These are phyloP conservation scores for Floccularia luteovirens DNA, from an alignment of 768 basidiomycete genomes.

Conservation along the genomic window DNA sequence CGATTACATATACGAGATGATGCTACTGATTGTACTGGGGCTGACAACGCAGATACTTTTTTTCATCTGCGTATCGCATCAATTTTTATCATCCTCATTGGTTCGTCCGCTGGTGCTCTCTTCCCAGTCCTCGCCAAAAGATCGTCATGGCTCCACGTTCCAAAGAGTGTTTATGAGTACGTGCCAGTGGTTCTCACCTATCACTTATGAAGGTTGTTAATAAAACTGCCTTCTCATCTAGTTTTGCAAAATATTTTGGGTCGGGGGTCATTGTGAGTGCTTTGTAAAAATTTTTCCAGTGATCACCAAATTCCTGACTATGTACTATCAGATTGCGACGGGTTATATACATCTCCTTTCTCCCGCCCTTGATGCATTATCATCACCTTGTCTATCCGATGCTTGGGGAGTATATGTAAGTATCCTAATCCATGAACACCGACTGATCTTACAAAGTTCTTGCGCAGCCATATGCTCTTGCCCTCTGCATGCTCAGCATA, in stretches of 20 bases:
- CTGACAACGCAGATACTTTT: slow-evolving; percentile 38
- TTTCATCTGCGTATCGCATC: slow-evolving; percentile 58
- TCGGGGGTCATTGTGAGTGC: slow-evolving; percentile 81
- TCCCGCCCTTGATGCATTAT: slow-evolving; percentile 67
- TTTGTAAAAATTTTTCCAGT: slow-evolving; percentile 1
- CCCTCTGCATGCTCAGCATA: slow-evolving; percentile 72
- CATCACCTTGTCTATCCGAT: slow-evolving; percentile 58
- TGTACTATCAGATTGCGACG: slow-evolving; percentile 63
- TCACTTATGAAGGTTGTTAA: background rate
- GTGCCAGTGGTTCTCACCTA: slow-evolving; percentile 14
- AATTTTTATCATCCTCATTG: slow-evolving; percentile 64
- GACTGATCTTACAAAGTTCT: background rate
- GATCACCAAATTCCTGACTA: slow-evolving; percentile 3
- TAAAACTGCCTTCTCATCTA: slow-evolving; percentile 17
- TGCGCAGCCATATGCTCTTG: slow-evolving; percentile 72
- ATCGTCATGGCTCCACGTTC: slow-evolving; percentile 45
- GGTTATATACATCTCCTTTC: slow-evolving; percentile 80
- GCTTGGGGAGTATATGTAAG: slow-evolving; percentile 74
- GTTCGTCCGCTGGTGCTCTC: slow-evolving; percentile 52
- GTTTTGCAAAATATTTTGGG: slow-evolving; percentile 87
- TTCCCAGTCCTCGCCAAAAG: slow-evolving; percentile 64
- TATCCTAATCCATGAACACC: background rate
- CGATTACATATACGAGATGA: background rate
- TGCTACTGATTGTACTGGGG: slow-evolving; percentile 19
- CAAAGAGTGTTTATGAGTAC: slow-evolving; percentile 62